Percentiles rank a stretch among this genome's conserved stretches.
These are phyloP conservation scores for Pichia sp. DNA, from an alignment of 1,139 yeast genomes.

Conservation along the genomic window DNA sequence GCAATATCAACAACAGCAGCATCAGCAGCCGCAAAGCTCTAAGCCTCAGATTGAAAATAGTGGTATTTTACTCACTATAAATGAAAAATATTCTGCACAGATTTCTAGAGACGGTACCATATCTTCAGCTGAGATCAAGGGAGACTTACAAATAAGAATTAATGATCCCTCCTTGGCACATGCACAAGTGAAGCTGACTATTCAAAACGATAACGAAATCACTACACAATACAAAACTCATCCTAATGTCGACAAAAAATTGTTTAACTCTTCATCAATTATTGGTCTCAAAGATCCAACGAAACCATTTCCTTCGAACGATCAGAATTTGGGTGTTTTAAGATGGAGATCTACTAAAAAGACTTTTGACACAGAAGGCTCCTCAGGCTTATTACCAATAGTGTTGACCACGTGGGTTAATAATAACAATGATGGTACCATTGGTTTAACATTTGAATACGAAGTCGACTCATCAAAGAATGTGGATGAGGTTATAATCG, in stretches of 20 bases:
- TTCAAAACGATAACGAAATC: slow-evolving; percentile 35
- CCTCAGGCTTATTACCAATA: slow-evolving; percentile 60
- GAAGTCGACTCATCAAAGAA: slow-evolving; percentile 56
- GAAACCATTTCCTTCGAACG: slow-evolving; percentile 86
- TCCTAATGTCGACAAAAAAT: slow-evolving; percentile 84
- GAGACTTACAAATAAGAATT: slow-evolving; percentile 85
- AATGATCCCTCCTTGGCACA: slow-evolving; percentile 66
- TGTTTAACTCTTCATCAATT: slow-evolving; percentile 53
- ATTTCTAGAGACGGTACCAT: slow-evolving; percentile 83
- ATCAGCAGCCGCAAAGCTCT: slow-evolving; percentile 23
- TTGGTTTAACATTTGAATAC: slow-evolving; percentile 83
- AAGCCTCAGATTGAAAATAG: slow-evolving; percentile 50
- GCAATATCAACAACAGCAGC: slow-evolving; percentile 25
- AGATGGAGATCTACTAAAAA: slow-evolving; percentile 80
- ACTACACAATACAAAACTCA: slow-evolving; percentile 84
- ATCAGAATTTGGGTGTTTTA: slow-evolving; percentile 82
- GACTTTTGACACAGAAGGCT: slow-evolving; percentile 39
- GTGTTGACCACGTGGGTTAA: slow-evolving; percentile 83
- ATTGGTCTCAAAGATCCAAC: slow-evolving; percentile 73
- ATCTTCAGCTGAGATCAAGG: slow-evolving; percentile 74
- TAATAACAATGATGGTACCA: slow-evolving; percentile 47
- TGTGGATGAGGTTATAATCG: slow-evolving; percentile 55
- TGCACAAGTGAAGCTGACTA: slow-evolving; percentile 57
- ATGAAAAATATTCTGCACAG: slow-evolving; percentile 75
- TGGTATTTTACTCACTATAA: slow-evolving; percentile 74